Conservation (phyloP, 495 filamentous ascomycete genomes). For the Aspergillus egyptiacus region DNA sequence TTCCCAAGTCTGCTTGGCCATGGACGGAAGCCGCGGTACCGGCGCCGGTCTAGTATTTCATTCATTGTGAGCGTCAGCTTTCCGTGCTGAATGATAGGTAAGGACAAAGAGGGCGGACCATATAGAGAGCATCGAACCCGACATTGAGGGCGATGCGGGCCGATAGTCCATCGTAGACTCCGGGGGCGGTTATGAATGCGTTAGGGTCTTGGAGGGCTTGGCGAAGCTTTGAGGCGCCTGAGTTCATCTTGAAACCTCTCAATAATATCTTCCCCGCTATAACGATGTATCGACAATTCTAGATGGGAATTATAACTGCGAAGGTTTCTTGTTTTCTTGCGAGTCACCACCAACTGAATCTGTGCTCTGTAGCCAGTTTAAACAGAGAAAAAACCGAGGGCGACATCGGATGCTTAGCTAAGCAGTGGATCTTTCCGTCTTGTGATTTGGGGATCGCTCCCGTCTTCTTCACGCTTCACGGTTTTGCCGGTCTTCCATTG, state of each 20-base stretch:
- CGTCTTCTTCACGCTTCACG: neutral
- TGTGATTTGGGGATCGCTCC: constrained; percentile 11
- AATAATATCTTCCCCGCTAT: too few relatives aligned
- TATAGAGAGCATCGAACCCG: constrained; percentile 61
- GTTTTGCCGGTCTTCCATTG: too few relatives aligned
- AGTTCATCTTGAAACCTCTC: neutral
- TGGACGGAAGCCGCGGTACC: constrained; percentile 61
- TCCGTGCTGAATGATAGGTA: neutral
- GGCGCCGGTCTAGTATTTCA: constrained; percentile 54
- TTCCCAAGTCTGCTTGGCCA: constrained; percentile 62
- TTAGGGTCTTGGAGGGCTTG: constrained; percentile 16
- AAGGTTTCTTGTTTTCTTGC: neutral
- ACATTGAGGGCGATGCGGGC: constrained; percentile 56
- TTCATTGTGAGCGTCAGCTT: constrained; percentile 6
- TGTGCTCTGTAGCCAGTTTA: too few relatives aligned
- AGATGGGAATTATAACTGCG: neutral
- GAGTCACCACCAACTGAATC: too few relatives aligned
- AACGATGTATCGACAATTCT: too few relatives aligned
- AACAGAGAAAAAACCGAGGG: neutral
- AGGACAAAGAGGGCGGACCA: constrained; percentile 31
- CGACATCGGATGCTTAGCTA: constrained; percentile 14
- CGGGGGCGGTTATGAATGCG: constrained; percentile 42
- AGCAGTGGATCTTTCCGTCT: neutral
- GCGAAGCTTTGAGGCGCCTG: constrained; percentile 7
- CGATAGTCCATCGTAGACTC: constrained; percentile 65